phyloP scores from a whole-genome alignment of 805 yeast genomes.

The Komagataella mondaviorum region DNA sequence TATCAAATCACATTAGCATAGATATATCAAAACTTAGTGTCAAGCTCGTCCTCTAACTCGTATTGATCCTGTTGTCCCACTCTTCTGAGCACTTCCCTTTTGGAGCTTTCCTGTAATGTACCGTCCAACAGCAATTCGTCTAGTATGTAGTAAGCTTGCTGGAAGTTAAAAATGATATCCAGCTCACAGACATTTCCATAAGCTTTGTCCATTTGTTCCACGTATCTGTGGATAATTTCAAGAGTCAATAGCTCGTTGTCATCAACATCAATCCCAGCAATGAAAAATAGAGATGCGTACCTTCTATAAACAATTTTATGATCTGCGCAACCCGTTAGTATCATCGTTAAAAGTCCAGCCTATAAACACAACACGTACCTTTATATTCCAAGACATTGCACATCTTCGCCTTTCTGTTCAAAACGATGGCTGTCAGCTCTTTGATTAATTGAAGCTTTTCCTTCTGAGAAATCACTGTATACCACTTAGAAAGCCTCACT shows the following conservation, averaged over 20 bases:
- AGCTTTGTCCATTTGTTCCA: conserved; percentile 91
- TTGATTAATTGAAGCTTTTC: conserved; percentile 75
- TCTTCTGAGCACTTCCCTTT: conserved; percentile 62
- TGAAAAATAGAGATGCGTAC: conserved; percentile 85
- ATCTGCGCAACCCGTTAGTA: conserved; percentile 21
- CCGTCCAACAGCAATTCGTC: conserved; percentile 90
- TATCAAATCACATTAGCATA: neutral
- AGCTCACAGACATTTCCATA: conserved; percentile 95
- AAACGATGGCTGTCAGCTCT: conserved; percentile 76
- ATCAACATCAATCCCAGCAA: conserved; percentile 70
- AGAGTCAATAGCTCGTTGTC: conserved; percentile 82
- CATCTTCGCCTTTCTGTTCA: conserved; percentile 85
- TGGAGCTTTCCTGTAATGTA: conserved; percentile 69
- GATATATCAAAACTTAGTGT: neutral
- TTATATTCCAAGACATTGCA: conserved; percentile 85
- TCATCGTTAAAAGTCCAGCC: neutral
- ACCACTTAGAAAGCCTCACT: conserved; percentile 90
- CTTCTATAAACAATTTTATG: conserved; percentile 81
- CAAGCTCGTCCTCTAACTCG: conserved; percentile 56
- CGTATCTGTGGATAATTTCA: conserved; percentile 84
- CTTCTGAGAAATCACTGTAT: conserved; percentile 65
- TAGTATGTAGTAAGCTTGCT: conserved; percentile 81
- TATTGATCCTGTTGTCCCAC: conserved; percentile 79
- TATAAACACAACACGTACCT: conserved; percentile 16
- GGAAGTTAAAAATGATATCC: conserved; percentile 92